Conservation (phyloP, 2,329 filamentous ascomycete genomes). For the Penicillium palitans region DNA sequence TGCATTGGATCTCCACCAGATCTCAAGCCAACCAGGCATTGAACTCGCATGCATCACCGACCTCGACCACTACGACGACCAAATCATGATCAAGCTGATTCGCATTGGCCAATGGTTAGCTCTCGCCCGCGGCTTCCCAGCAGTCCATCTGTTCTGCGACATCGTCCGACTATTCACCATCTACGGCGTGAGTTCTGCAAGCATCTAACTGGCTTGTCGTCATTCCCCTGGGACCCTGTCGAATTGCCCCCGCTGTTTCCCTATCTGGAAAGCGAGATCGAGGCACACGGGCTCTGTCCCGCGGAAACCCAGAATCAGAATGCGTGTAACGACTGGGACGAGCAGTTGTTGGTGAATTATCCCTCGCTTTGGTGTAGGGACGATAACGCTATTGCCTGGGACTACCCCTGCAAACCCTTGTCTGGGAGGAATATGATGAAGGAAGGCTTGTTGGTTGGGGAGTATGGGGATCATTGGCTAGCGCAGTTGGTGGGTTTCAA, state of each 20-base stretch:
- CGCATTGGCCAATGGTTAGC: neutral
- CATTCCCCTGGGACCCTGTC: neutral
- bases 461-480: neutral
- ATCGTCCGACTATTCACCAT: neutral
- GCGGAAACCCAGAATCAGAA: neutral
- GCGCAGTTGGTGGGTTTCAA: neutral
- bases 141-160: neutral
- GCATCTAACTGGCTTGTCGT: neutral
- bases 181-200: neutral
- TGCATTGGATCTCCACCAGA: neutral
- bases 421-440: neutral
- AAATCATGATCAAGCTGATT: neutral
- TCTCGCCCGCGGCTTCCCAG: neutral
- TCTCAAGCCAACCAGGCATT: neutral
- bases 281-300: neutral
- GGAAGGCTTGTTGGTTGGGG: neutral
- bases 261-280: neutral
- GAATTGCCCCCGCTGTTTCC: neutral
- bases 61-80: neutral
- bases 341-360: neutral
- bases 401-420: neutral
- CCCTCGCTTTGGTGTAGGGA: neutral
- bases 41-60: neutral
- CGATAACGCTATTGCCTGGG: neutral
- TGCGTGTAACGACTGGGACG: neutral